A percentile compares a stretch with the other conserved stretches of the same genome.
Conservation (phyloP, 805 yeast genomes). For the Lachancea kluyveri region DNA sequence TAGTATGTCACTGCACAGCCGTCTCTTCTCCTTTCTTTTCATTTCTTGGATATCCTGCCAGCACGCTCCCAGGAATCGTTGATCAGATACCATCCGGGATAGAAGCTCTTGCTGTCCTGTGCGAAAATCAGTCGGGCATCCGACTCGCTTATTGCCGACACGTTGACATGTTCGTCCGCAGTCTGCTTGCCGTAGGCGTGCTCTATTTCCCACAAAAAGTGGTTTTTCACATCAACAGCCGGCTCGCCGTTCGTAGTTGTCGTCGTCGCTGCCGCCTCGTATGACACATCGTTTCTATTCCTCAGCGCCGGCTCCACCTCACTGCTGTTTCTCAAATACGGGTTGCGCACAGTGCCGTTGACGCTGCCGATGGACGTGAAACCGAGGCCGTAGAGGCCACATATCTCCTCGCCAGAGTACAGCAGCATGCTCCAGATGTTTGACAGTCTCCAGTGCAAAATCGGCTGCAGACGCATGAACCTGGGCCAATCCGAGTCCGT, state of each 20-base stretch:
- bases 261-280: no score
- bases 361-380: conserved; percentile 88
- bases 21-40: no score
- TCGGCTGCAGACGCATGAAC: conserved; percentile 80
- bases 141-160: conserved; percentile 7
- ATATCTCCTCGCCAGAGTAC: conserved; percentile 55
- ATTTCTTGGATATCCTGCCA: conserved; percentile 22
- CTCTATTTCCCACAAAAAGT: conserved; percentile 25
- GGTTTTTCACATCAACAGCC: conserved; percentile 2
- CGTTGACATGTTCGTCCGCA: conserved; percentile 3
- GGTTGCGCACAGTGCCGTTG: conserved; percentile 65
- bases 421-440: conserved; percentile 82
- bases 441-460: conserved; percentile 78
- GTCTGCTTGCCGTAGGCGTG: conserved; percentile 15
- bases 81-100: conserved; percentile 31
- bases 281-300: no score
- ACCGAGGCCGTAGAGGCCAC: conserved; percentile 72
- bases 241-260: not conserved
- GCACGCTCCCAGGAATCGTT: conserved; percentile 29
- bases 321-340: conserved; percentile 38
- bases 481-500: conserved; percentile 93
- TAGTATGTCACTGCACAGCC: no score
- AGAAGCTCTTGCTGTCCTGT: conserved; percentile 8
- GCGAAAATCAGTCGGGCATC: conserved; percentile 10
- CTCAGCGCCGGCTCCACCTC: no score